Conservation (phyloP, 768 basidiomycete species). For the Tricholoma flavovirens region DNA sequence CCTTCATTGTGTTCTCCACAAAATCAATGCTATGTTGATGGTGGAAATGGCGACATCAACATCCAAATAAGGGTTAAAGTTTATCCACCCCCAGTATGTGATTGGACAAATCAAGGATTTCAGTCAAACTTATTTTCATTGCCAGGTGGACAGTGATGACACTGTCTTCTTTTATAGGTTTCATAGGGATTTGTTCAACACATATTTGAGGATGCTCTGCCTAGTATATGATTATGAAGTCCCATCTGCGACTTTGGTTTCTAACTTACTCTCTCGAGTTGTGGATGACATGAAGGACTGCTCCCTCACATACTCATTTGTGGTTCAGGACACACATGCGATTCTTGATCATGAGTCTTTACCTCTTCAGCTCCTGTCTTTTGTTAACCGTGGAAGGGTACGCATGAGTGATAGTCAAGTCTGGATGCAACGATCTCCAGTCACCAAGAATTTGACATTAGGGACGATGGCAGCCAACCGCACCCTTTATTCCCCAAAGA, state of each 20-base stretch:
- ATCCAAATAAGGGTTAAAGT: not conserved
- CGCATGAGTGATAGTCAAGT: not conserved
- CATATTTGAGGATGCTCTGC: not conserved
- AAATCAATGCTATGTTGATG: not conserved
- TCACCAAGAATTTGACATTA: not conserved
- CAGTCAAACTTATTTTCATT: not conserved
- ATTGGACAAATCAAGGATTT: not conserved
- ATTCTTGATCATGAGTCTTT: not conserved
- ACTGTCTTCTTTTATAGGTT: not conserved
- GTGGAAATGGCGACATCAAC: not conserved
- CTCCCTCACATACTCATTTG: not conserved
- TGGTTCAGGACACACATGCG: not conserved
- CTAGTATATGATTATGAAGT: not conserved
- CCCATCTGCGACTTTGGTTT: not conserved
- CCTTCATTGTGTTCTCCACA: not conserved
- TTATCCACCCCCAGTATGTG: not conserved
- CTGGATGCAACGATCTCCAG: not conserved
- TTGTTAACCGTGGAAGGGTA: not conserved
- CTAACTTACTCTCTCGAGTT: not conserved
- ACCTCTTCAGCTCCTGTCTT: not conserved
- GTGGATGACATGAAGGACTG: not conserved
- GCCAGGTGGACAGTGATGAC: not conserved
- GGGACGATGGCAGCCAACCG: not conserved
- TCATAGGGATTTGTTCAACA: not conserved
- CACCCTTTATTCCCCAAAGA: not conserved